Conservation (phyloP, 2,329 filamentous ascomycete species). For the Sodiomyces alkalinus region DNA sequence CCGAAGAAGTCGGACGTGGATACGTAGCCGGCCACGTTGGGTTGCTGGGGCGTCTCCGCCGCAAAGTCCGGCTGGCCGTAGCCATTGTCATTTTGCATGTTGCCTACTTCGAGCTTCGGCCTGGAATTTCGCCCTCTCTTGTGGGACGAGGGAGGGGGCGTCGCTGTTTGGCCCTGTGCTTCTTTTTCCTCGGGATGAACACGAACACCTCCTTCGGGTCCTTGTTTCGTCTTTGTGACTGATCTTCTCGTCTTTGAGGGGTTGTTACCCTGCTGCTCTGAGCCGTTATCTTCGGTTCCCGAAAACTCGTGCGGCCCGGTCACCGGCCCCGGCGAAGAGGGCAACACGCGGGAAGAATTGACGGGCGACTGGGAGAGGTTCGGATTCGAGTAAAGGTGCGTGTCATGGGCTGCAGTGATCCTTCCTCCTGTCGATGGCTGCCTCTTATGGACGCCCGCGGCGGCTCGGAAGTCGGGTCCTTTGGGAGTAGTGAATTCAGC, state of each 20-base stretch:
- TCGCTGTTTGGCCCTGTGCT: slow-evolving; percentile 34
- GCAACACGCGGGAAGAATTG: slow-evolving; percentile 40
- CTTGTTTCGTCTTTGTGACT: slow-evolving; percentile 26
- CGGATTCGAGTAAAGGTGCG: slow-evolving; percentile 39
- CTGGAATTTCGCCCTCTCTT: slow-evolving; percentile 41
- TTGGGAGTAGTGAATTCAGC: slow-evolving; percentile 27
- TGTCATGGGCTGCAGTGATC: slow-evolving; percentile 46
- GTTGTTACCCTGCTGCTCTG: slow-evolving; percentile 14
- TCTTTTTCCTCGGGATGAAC: no score
- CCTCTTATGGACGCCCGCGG: slow-evolving; percentile 26
- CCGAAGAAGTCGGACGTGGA: slow-evolving; percentile 39
- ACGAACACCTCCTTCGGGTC: no score
- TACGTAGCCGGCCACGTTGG: slow-evolving; percentile 30
- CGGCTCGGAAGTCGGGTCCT: slow-evolving; percentile 19
- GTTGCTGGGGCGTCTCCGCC: slow-evolving; percentile 30
- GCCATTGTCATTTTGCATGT: slow-evolving; percentile 43
- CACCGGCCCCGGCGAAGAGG: slow-evolving; percentile 38
- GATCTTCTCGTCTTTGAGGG: slow-evolving; percentile 21
- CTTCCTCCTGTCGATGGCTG: slow-evolving; percentile 36
- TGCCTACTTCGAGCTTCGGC: slow-evolving; percentile 27
- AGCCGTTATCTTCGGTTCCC: slow-evolving; percentile 14
- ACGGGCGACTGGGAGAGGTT: slow-evolving; percentile 42
- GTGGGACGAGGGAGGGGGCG: slow-evolving; percentile 42
- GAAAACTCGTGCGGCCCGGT: slow-evolving; percentile 15
- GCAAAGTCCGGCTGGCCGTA: slow-evolving; percentile 37